phyloP scores from a whole-genome alignment of 805 yeast genomes.

The Schizosaccharomyces cryophilus region DNA sequence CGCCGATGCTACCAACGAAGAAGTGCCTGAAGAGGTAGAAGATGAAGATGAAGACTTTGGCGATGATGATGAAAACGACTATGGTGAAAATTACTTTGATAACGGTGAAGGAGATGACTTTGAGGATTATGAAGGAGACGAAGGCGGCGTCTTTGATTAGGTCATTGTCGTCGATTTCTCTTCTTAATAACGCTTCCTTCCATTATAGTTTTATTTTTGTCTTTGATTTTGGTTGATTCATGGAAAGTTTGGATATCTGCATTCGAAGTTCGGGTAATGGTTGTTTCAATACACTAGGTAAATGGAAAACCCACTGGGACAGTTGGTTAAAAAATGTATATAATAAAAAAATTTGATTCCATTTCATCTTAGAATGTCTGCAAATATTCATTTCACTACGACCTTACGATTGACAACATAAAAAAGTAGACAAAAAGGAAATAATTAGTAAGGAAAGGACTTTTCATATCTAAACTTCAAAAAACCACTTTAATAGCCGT shows the following conservation, averaged over 20 bases:
- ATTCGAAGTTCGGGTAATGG: too few relatives aligned
- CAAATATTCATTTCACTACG: too few relatives aligned
- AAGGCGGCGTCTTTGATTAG: not conserved
- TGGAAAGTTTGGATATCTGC: too few relatives aligned
- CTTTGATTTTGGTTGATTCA: too few relatives aligned
- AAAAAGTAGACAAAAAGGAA: not conserved
- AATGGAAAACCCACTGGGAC: too few relatives aligned
- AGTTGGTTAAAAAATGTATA: too few relatives aligned
- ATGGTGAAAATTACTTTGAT: slow-evolving; percentile 6
- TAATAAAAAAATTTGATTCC: too few relatives aligned
- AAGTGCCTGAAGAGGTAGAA: not conserved
- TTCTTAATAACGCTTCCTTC: too few relatives aligned
- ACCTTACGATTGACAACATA: too few relatives aligned
- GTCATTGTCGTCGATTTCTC: not conserved
- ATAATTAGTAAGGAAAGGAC: not conserved
- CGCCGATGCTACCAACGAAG: not conserved
- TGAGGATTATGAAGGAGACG: slow-evolving; percentile 5
- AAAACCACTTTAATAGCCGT: slow-evolving; percentile 59
- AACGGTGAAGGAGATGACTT: slow-evolving; percentile 5
- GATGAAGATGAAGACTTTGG: slow-evolving; percentile 5
- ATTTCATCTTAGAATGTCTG: too few relatives aligned
- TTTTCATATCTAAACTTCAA: not conserved
- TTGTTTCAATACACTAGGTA: too few relatives aligned
- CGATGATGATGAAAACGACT: slow-evolving; percentile 9
- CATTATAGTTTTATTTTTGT: too few relatives aligned